Conservation (phyloP, 2,329 filamentous ascomycete genomes). For the Camillea tinctor region DNA sequence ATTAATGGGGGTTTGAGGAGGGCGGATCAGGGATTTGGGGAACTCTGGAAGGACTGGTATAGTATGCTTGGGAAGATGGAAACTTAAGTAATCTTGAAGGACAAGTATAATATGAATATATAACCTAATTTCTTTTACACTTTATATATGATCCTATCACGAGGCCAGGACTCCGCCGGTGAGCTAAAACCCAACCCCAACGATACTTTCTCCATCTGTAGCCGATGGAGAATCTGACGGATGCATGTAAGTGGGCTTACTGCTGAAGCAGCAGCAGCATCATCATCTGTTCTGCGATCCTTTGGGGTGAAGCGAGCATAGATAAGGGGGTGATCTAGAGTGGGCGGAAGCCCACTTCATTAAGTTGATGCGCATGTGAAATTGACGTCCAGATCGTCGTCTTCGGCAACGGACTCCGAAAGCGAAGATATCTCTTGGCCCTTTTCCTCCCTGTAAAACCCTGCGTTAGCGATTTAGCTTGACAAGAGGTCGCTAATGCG, state of each 20-base stretch:
- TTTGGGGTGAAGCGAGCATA: conserved; percentile 10
- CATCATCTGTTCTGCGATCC: conserved; percentile 5
- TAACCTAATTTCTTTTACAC: no score
- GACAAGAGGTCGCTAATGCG: conserved; percentile 12
- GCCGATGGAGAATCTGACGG: not conserved
- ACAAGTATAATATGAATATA: not conserved
- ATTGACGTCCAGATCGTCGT: conserved; percentile 12
- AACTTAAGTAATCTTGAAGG: not conserved
- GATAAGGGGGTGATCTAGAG: conserved; percentile 15
- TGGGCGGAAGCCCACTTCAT: conserved; percentile 9
- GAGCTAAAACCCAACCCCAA: not conserved
- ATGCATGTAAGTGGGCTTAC: not conserved
- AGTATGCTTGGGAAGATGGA: not conserved
- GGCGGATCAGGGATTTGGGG: not conserved
- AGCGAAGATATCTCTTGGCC: conserved; percentile 19
- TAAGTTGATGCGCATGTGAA: conserved; percentile 16
- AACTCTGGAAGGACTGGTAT: not conserved
- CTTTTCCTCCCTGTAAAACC: conserved; percentile 10
- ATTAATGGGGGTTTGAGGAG: not conserved
- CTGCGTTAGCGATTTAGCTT: conserved; percentile 14
- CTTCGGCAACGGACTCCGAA: conserved; percentile 24
- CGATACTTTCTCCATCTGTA: not conserved
- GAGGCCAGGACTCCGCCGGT: not conserved
- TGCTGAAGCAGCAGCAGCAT: not conserved
- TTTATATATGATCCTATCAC: not conserved